These are phyloP conservation scores for Fusarium equiseti DNA, from an alignment of 2,329 filamentous ascomycete species.

Conservation along the genomic window DNA sequence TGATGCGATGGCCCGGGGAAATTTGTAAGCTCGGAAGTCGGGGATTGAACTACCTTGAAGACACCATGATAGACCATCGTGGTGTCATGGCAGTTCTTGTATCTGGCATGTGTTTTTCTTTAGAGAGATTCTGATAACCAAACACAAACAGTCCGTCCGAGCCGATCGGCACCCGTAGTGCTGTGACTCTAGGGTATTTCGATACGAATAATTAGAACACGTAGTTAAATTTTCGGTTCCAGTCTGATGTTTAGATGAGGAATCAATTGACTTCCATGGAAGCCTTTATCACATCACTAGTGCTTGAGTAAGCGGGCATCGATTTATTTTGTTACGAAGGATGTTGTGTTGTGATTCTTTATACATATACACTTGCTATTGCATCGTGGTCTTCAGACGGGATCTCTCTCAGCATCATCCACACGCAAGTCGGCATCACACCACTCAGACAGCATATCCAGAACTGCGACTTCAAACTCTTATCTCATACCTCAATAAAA, in stretches of 20 bases:
- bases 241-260: too few species aligned
- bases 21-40: constrained; percentile 35
- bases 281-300: neutral
- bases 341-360: neutral
- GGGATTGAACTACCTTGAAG: constrained; percentile 5
- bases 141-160: constrained; percentile 28
- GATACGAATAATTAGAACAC: neutral
- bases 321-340: rapidly evolving
- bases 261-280: too few species aligned
- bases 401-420: neutral
- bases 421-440: neutral
- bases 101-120: neutral
- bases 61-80: constrained; percentile 13
- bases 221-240: too few species aligned
- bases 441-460: neutral
- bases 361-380: too few species aligned
- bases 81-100: neutral
- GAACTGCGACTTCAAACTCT: rapidly evolving
- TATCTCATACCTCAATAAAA: rapidly evolving
- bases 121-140: constrained; percentile 15
- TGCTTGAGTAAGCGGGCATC: rapidly evolving
- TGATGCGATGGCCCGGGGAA: constrained; percentile 33
- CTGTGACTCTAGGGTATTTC: constrained; percentile 12
- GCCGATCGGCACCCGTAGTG: constrained; percentile 17
- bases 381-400: too few species aligned